Percentiles rank a stretch among this genome's conserved stretches.
Evolutionary conservation across 495 filamentous ascomycete species (phyloP).

Genomic region (Antarctomyces pellizariae): DNA sequence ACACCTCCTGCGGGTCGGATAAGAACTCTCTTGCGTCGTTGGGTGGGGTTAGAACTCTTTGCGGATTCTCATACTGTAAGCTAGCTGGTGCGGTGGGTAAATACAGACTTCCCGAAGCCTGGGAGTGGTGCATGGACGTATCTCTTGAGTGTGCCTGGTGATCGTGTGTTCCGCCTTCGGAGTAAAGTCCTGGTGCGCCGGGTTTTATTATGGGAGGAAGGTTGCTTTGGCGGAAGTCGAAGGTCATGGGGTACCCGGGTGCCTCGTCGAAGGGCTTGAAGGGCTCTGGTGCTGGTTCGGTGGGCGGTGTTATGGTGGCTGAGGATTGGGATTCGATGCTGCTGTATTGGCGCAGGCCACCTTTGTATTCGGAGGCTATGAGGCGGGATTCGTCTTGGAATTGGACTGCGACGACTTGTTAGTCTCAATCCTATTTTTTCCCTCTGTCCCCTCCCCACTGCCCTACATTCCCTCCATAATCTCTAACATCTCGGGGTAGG

Average conservation of each 20-base stretch:
- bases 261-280: background rate
- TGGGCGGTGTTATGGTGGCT: background rate
- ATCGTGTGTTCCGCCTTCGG: constrained; percentile 2
- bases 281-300: background rate
- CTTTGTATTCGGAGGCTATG: constrained; percentile 82
- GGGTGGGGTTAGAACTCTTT: constrained; percentile 25
- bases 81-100: constrained; percentile 5
- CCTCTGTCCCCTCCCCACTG: too few relatives aligned
- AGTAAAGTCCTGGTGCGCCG: background rate
- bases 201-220: constrained; percentile 5
- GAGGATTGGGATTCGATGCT: background rate
- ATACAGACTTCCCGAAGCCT: constrained; percentile 6
- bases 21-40: constrained; percentile 34
- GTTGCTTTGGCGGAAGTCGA: background rate
- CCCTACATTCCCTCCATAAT: too few relatives aligned
- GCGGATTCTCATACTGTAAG: constrained; percentile 11
- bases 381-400: constrained; percentile 80
- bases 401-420: constrained; percentile 18
- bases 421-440: constrained; percentile 1
- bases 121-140: constrained; percentile 9
- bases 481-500: too few relatives aligned
- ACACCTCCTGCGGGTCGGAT: constrained; percentile 47
- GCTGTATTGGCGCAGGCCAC: constrained; percentile 49
- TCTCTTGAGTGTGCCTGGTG: constrained; percentile 8
- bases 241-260: background rate